phyloP scores from a whole-genome alignment of 257 asterid species.

The Lavandula angustifolia region DNA sequence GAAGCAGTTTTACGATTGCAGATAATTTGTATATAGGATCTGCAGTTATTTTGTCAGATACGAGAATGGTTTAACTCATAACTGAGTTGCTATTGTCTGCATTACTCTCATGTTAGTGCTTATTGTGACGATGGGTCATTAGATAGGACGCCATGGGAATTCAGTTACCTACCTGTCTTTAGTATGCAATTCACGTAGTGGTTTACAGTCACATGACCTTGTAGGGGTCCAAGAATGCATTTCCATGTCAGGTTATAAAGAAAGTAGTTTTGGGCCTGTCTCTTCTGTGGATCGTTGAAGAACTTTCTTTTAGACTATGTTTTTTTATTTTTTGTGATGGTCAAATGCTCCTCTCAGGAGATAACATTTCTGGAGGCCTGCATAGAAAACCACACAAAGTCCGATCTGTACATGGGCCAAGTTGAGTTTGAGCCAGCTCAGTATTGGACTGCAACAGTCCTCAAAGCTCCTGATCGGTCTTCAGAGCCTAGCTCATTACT shows the following conservation, averaged over 20 bases:
- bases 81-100: constrained; percentile 14
- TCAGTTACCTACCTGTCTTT: not conserved
- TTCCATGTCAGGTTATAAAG: constrained; percentile 26
- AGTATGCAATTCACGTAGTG: constrained; percentile 14
- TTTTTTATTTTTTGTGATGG: constrained; percentile 30
- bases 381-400: constrained; percentile 93
- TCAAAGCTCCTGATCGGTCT: constrained; percentile 54
- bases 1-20: constrained; percentile 16
- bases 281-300: constrained; percentile 1
- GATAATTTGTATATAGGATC: constrained; percentile 15
- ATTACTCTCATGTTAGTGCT: constrained; percentile 25
- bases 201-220: constrained; percentile 20
- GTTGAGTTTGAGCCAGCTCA: constrained; percentile 97
- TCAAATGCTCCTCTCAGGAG: constrained; percentile 61
- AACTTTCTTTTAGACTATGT: constrained; percentile 10
- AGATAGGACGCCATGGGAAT: constrained; percentile 18
- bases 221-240: constrained; percentile 22
- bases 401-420: constrained; percentile 97
- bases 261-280: constrained; percentile 25
- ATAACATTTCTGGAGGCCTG: constrained; percentile 90
- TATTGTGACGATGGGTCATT: constrained; percentile 10
- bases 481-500: constrained; percentile 44
- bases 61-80: constrained; percentile 23
- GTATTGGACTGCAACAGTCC: constrained; percentile 74
- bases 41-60: constrained; percentile 10